A percentile compares a stretch with the other conserved stretches of the same genome.
Evolutionary conservation across 2,329 filamentous ascomycete species (phyloP).

Genomic region (Trichoderma atroviride): DNA sequence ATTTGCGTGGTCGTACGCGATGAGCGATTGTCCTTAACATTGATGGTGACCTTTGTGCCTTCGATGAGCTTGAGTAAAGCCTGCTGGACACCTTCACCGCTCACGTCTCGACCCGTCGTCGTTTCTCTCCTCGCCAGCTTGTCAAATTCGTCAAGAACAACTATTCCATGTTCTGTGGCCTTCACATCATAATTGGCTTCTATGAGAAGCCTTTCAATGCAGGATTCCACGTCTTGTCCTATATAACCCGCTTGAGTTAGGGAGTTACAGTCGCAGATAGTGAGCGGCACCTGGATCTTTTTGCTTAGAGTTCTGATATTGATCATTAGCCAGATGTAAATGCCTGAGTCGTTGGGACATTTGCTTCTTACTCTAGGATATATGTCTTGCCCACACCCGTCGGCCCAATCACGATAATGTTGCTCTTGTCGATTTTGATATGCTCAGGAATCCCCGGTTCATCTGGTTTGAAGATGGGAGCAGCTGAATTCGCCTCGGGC

Average conservation of each 20-base stretch:
- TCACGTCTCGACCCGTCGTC: conserved; percentile 87
- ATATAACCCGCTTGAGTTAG: conserved; percentile 98
- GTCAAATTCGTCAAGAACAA: conserved; percentile 95
- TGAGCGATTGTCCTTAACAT: conserved; percentile 76
- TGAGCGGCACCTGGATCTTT: conserved; percentile 92
- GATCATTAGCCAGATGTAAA: conserved; percentile 30
- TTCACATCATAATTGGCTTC: conserved; percentile 87
- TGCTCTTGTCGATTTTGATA: conserved; percentile 91
- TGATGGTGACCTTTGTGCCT: conserved; percentile 89
- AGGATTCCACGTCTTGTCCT: conserved; percentile 95
- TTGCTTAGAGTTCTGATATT: conserved; percentile 78
- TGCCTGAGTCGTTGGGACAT: neutral
- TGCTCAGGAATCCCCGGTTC: conserved; percentile 48
- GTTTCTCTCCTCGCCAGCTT: conserved; percentile 92
- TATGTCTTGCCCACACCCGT: conserved; percentile 96
- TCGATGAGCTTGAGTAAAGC: conserved; percentile 94
- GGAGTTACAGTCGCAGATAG: conserved; percentile 92
- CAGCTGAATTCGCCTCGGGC: conserved; percentile 39
- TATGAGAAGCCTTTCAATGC: conserved; percentile 85
- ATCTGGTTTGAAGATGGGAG: conserved; percentile 54
- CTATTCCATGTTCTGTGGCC: conserved; percentile 85
- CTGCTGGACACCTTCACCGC: conserved; percentile 95
- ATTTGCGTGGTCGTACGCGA: conserved; percentile 56
- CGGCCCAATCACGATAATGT: conserved; percentile 85
- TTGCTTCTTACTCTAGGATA: conserved; percentile 68